phyloP scores from a whole-genome alignment of 2,329 filamentous ascomycete species.

The Teratosphaeria destructans region DNA sequence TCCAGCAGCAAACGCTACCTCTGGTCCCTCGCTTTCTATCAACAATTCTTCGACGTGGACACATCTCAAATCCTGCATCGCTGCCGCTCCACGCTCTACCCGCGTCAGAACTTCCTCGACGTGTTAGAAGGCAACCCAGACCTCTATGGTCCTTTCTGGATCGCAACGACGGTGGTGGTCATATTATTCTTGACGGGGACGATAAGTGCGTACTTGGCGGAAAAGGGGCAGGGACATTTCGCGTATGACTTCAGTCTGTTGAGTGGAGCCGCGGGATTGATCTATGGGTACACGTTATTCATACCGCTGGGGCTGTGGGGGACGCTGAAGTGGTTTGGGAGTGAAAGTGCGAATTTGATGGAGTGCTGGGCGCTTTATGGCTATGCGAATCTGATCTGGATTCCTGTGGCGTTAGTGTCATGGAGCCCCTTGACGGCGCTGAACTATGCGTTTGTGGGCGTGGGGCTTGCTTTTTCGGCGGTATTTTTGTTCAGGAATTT shows the following conservation, averaged over 20 bases:
- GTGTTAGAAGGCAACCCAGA: conserved; percentile 95
- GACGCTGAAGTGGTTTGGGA: conserved; percentile 88
- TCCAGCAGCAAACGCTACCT: conserved; percentile 63
- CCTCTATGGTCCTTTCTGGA: conserved; percentile 96
- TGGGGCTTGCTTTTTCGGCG: conserved; percentile 75
- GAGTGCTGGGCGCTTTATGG: conserved; percentile 95
- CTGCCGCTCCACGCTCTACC: conserved; percentile 81
- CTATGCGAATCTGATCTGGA: conserved; percentile 95
- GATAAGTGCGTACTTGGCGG: conserved; percentile 78
- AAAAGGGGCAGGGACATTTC: conserved; percentile 58
- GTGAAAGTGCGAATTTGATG: conserved; percentile 81
- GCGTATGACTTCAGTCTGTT: conserved; percentile 85
- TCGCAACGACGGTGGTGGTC: conserved; percentile 91
- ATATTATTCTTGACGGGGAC: conserved; percentile 93
- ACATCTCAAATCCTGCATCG: conserved; percentile 78
- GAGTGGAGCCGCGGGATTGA: conserved; percentile 78
- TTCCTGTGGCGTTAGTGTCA: conserved; percentile 81
- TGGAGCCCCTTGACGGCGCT: conserved; percentile 78
- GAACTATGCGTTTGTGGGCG: conserved; percentile 86
- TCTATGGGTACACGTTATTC: conserved; percentile 85
- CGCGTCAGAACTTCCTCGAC: conserved; percentile 89
- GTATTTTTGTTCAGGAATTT: conserved; percentile 77
- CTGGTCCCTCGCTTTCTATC: conserved; percentile 88
- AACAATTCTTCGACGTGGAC: conserved; percentile 98
- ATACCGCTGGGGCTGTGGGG: conserved; percentile 80